phyloP scores from a whole-genome alignment of 441 rosid genomes.

The Cnidoscolus chayamansa region DNA sequence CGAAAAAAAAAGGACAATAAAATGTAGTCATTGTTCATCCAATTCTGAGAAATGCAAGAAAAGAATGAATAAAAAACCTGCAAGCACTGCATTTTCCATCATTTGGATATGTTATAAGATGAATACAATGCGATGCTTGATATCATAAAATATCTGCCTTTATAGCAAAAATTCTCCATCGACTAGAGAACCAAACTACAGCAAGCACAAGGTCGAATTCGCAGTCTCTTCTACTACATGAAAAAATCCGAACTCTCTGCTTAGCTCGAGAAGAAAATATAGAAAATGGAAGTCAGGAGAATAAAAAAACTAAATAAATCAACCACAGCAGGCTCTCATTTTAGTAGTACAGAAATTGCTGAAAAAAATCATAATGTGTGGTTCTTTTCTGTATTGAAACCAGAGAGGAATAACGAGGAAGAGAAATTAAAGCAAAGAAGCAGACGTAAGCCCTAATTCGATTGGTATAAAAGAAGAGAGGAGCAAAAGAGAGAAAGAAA shows the following conservation, averaged over 20 bases:
- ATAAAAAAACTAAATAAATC: background rate
- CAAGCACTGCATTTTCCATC: background rate
- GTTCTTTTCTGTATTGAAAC: background rate
- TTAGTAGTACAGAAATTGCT: background rate
- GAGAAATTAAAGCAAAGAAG: background rate
- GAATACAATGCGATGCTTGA: too few species aligned
- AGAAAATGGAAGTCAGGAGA: background rate
- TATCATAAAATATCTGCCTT: too few species aligned
- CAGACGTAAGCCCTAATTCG: background rate
- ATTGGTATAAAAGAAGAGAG: background rate
- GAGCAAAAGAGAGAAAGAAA: background rate
- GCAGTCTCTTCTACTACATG: background rate
- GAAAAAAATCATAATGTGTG: background rate
- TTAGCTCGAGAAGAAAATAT: background rate
- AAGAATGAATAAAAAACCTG: background rate
- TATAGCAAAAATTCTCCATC: too few species aligned
- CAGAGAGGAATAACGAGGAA: background rate
- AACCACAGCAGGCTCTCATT: too few species aligned
- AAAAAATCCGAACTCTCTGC: background rate
- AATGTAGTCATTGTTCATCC: background rate
- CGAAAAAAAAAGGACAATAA: background rate
- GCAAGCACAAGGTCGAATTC: background rate
- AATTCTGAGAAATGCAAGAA: background rate
- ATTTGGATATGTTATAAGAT: background rate
- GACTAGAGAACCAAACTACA: too few species aligned